Conservation (phyloP, 805 yeast genomes). For the Candida odintsovae region DNA sequence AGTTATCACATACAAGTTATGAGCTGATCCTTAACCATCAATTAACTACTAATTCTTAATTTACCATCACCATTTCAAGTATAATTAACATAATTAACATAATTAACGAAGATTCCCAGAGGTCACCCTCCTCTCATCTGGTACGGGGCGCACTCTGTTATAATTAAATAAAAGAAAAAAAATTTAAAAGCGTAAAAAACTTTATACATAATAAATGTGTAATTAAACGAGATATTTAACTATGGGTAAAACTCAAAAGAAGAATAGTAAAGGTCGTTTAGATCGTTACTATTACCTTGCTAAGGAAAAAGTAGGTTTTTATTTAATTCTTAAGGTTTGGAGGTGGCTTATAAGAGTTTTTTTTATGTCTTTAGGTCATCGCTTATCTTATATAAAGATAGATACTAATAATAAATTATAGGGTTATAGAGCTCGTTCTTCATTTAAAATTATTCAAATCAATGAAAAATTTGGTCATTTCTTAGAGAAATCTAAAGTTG, state of each 20-base stretch:
- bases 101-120: not conserved
- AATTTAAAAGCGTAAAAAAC: not conserved
- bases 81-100: too few species aligned
- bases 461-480: conserved; percentile 97
- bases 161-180: not conserved
- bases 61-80: too few species aligned
- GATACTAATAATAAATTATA: too few species aligned
- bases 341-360: too few species aligned
- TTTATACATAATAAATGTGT: not conserved
- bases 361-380: not conserved
- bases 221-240: not conserved
- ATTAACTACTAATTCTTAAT: too few species aligned
- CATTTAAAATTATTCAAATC: conserved; percentile 90
- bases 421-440: conserved; percentile 98
- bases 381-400: too few species aligned
- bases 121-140: not conserved
- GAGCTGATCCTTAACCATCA: too few species aligned
- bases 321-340: too few species aligned
- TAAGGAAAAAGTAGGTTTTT: conserved; percentile 80
- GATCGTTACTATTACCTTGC: conserved; percentile 96
- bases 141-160: not conserved
- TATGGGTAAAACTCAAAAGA: conserved; percentile 92
- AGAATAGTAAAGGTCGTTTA: conserved; percentile 97
- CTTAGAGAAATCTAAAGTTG: conserved; percentile 89
- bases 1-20: too few species aligned